phyloP scores from a whole-genome alignment of 768 basidiomycete genomes.

The Boletus coccyginus region DNA sequence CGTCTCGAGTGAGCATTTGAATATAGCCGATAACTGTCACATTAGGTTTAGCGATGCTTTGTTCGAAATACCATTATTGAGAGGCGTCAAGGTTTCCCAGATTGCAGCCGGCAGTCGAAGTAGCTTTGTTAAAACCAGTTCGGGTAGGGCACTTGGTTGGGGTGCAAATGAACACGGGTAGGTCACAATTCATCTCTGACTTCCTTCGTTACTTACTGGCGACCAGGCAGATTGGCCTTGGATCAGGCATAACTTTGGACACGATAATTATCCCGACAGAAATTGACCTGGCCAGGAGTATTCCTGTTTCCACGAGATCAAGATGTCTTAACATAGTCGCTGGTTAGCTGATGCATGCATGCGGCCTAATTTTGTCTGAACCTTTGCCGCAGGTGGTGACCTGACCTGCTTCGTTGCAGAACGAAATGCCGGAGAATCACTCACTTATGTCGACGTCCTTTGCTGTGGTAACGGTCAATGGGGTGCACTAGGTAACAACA shows the following conservation, averaged over 20 bases:
- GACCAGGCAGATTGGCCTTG: constrained; percentile 77
- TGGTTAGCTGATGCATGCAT: constrained; percentile 37
- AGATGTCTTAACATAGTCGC: constrained; percentile 66
- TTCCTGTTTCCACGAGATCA: constrained; percentile 47
- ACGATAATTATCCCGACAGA: constrained; percentile 83
- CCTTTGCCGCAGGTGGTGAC: constrained; percentile 55
- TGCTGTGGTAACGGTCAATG: constrained; percentile 83
- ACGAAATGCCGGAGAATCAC: constrained; percentile 36
- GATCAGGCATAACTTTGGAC: constrained; percentile 56
- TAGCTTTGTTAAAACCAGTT: constrained; percentile 67
- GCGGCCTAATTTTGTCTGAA: neutral
- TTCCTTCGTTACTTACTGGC: neutral
- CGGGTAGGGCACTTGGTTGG: constrained; percentile 81
- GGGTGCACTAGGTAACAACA: constrained; percentile 70
- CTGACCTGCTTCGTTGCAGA: constrained; percentile 77
- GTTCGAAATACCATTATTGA: constrained; percentile 75
- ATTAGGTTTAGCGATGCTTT: constrained; percentile 68
- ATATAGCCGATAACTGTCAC: constrained; percentile 34
- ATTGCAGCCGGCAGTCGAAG: constrained; percentile 69
- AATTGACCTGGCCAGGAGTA: constrained; percentile 65
- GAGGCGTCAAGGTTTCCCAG: constrained; percentile 60
- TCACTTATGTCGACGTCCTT: constrained; percentile 52
- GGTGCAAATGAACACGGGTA: constrained; percentile 88
- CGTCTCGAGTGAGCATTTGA: constrained; percentile 27
- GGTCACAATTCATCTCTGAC: constrained; percentile 7